phyloP scores from a whole-genome alignment of 1,284 basidiomycete genomes.

The Trichosporon sp. region DNA sequence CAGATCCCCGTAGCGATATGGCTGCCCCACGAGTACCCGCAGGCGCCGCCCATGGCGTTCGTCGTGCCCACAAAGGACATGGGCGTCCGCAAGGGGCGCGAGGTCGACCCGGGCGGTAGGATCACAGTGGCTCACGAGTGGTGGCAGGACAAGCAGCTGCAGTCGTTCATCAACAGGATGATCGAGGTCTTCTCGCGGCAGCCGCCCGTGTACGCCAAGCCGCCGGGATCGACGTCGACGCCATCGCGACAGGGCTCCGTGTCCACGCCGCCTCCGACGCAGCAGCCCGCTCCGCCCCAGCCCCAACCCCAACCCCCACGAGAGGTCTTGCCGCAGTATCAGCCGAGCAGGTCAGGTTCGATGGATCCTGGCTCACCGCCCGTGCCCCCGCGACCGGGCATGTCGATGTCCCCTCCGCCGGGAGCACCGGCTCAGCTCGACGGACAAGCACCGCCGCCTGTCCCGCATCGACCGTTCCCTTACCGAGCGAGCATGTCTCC shows the following conservation, averaged over 20 bases:
- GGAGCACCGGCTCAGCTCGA: neutral
- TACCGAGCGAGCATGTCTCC: neutral
- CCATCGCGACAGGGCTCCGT: constrained; percentile 13
- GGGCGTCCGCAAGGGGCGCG: constrained; percentile 70
- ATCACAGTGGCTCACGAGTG: constrained; percentile 57
- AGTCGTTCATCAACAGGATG: constrained; percentile 35
- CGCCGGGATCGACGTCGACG: constrained; percentile 7
- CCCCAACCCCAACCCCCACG: neutral
- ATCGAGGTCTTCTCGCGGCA: constrained; percentile 67
- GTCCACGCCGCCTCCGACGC: neutral
- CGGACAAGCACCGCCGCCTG: neutral
- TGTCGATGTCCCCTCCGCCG: too few relatives aligned
- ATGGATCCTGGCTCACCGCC: neutral
- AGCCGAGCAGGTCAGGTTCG: neutral
- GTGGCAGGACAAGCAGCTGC: constrained; percentile 60
- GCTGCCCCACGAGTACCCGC: constrained; percentile 76
- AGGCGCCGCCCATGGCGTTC: constrained; percentile 77
- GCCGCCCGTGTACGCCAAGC: constrained; percentile 88
- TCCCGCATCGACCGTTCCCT: neutral
- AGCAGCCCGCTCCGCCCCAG: neutral
- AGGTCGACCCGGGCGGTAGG: constrained; percentile 66
- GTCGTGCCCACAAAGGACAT: constrained; percentile 91
- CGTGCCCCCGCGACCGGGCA: neutral
- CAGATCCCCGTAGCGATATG: constrained; percentile 91
- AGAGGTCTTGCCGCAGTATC: neutral